Base-by-base conservation (phyloP, 768 basidiomycete species). In the Russula sp. region DNA sequence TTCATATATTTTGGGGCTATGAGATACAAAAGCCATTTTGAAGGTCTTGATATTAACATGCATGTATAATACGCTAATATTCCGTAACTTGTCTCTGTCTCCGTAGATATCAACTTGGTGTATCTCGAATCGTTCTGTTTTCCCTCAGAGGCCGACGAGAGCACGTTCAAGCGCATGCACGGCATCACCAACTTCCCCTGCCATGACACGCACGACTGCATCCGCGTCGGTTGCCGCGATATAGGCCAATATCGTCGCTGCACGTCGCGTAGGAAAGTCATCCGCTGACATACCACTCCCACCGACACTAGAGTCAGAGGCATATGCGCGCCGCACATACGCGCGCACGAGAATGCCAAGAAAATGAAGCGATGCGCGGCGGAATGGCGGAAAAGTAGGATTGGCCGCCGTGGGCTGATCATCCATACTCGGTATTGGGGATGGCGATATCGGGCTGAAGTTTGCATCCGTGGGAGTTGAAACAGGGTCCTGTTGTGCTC, bases 291-390 rank as follows among this genome's bases (percentile, higher is more conserved):
- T 18, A 20, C 32, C 38, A 8, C 28, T 30, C 11, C 13, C 7
- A 5, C 54, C 40, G n/a, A 16, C 24, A 20, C 20, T 38, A 2
- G 46, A 22, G 8, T 34, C 14, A n/a, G 63, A 40, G 5, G 28
- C 16, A 63, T 88, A 83, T 13, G 79, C 70, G 10, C 81, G 76
- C n/a, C 74, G 75, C 0, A 80, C 84, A 20, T 79, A 78, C 48
- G 86, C 81, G n/a, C 82, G 80, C n/a, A 93, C 73, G 36, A 94
- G 77, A 10, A 87, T 71, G 0, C 85, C 79, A 49, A 96, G 78
- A 72, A 97, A 88, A 69, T 94, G 87, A n/a, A 97, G 72, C 0
- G 91, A 93, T 1, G 92, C 87, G 48, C 96, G 88, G 36, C 95
- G 84, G 4, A 98, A 77, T 1, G 91, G 81, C 1, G 95, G 91